phyloP scores from a whole-genome alignment of 495 filamentous ascomycete species.

The Copromyces sp. region DNA sequence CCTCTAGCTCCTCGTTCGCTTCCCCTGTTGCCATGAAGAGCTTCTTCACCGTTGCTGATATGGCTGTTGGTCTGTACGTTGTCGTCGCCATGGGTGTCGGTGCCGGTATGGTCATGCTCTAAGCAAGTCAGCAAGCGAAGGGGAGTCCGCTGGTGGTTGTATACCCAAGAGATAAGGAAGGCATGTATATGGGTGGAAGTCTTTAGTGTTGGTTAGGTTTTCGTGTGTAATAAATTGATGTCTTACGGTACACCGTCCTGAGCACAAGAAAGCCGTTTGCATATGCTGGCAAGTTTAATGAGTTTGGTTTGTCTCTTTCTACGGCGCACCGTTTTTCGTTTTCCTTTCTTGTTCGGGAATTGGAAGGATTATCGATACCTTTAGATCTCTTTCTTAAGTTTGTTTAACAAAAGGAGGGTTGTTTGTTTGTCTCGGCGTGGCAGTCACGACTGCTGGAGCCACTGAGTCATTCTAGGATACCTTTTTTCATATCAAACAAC shows the following conservation, averaged over 20 bases:
- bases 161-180: background rate
- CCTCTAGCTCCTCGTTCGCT: conserved; percentile 24
- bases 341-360: background rate
- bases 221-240: background rate
- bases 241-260: background rate
- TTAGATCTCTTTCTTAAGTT: background rate
- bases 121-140: conserved; percentile 18
- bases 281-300: background rate
- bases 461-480: background rate
- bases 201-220: background rate
- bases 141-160: background rate
- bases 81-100: conserved; percentile 57
- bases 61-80: conserved; percentile 59
- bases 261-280: background rate
- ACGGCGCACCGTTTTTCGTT: background rate
- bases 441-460: background rate
- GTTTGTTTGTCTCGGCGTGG: background rate
- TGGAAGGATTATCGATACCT: background rate
- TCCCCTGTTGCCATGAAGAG: conserved; percentile 35
- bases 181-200: background rate
- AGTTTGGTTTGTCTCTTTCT: background rate
- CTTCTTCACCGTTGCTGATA: conserved; percentile 49
- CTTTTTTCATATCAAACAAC: background rate
- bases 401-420: background rate
- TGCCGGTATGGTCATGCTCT: conserved; percentile 68